Evolutionary conservation across 177 flowering plant genomes (phyloP), one percentile per base, ranked within the genome.

Genomic region (Tripterygium wilfordii): DNA sequence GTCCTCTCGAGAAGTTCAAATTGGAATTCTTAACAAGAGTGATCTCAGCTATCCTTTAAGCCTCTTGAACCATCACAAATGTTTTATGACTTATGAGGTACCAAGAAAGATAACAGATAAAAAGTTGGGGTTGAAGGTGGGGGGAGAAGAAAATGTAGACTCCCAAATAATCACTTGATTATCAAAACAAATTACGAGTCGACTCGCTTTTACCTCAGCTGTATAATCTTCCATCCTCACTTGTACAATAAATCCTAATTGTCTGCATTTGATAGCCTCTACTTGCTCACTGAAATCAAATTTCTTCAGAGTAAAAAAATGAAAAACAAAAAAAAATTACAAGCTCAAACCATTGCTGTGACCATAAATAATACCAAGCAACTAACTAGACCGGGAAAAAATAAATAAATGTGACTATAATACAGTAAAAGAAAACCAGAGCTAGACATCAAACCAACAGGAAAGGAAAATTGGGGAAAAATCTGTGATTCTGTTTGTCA

Each of bases 261-360:
- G 49, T 63, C 62, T 55, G 54, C 65, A 60, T 29, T 45, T 54
- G 44, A 69, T 67, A 63, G 45, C 49, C 49, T 51, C 66, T 48
- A 58, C 31, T 32, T 25, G 27, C 58, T 60, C 69, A 55, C 56
- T 24, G 24, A 60, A 74, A 64, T 58, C 70, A 64, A n/a, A 67
- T 53, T 49, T 51, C 49, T 56, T 24, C 60, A 66, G 19, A 20
- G 29, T 32, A 49, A 45, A 42, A 56, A 42, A 26, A 30, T 3
- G 21, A 49, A 22, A 37, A 50, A 21, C 21, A 56, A 67, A 61
- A 41, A 36, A 72, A 78, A 72, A 78, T 49, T 62, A 72, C 78
- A 77, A 80, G 68, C 82, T 73, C 96, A 77, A 77, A 76, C 68
- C 72, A 63, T 68, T 72, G 72, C 78, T 63, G 71, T 61, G 81